Evolutionary conservation across 2,329 filamentous ascomycete genomes (phyloP), one percentile per base, ranked within the genome.

Genomic region (Ceratocystis albifundus): DNA sequence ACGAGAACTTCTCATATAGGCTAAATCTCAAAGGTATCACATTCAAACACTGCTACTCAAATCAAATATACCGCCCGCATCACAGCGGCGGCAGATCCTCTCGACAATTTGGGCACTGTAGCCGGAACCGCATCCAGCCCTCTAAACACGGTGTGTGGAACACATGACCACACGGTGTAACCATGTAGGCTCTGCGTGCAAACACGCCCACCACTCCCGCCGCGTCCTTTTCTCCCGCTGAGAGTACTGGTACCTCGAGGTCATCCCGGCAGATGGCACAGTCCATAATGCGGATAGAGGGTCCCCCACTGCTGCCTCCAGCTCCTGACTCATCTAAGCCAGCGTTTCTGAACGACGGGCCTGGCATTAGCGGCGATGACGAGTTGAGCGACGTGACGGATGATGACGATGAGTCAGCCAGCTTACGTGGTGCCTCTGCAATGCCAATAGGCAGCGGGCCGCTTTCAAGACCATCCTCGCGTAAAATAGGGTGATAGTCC

Each of bases 91-190:
- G 93, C 72, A 97, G 75, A 68, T 88, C 87, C 77, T 96, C 92
- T 71, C 94, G 82, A 76, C 94, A 97, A 70, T 96, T 96, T 0
- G 94, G 94, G 77, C 94, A 99, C 77, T 96, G 90, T 72, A 99
- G 76, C 67, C 93, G 79, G 74, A 95, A 91, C 73, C 89, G 83
- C 88, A 99, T 94, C 94, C 94, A 97, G 48, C 90, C 91, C 77
- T 97, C 93, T 70, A 99, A 77, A 75, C 94, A 99, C 41, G 82
- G 80, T 66, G 87, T 94, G 74, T 99, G 94, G 74, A 99, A 99
- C 62, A 97, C 91, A 77, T 99, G 94, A 66, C 92, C 80, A 75
- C 94, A 99, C 61, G 94, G 94, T 67, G 94, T 99, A 25, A 97
- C 90, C 94, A 99, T 99, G 76, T 97, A 97, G 71, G 84, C 81